Evolutionary conservation across 169 alveolate genomes (phyloP), one percentile per base, ranked within the genome.

Genomic region (Eimeria acervulina): DNA sequence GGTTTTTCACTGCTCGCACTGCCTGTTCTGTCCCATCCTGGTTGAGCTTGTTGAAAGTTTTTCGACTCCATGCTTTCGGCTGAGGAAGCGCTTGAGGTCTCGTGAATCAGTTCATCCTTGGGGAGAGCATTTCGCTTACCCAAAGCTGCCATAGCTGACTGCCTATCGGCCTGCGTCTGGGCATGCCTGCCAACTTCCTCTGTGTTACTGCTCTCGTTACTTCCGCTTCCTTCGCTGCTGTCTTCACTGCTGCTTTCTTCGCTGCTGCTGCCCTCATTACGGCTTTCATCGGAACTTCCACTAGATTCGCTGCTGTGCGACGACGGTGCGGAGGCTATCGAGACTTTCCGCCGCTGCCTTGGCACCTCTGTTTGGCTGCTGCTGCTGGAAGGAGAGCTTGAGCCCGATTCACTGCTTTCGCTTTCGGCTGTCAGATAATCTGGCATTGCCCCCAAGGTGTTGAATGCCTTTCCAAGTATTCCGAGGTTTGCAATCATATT

Each of bases 401-500:
- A 47, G 47, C 28, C 90, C 40, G 90, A 47, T 13, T 44, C 61
- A 52, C 90, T 42, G 70, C 66, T 70, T 44, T 80, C 90, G 90
- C 90, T 80, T 5, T 80, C 90, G 70, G 51, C 47, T 47, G 66
- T 19, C 28, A 55, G 93, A 36, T 15, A 23, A 61, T 55, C 76
- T 21, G 93, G 55, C 28, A 31, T 6, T 23, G 44, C 36, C 36
- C 76, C 78, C 55, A 84, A n/a, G 44, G 59, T 13, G 74, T n/a
- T 55, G 36, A 55, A 84, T 47, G 76, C 93, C 51, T 84, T 55
- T 1, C 23, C 93, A 28, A 84, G 93, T 33, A 84, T 40, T 51
- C 44, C 76, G 31, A 84, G 26, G 31, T 55, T 84, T 55, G 93
- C 93, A 47, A 84, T 40, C 76, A 55, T 84, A 51, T n/a, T 84